phyloP scores from a whole-genome alignment of 495 filamentous ascomycete species.

The Xylaria castorea region DNA sequence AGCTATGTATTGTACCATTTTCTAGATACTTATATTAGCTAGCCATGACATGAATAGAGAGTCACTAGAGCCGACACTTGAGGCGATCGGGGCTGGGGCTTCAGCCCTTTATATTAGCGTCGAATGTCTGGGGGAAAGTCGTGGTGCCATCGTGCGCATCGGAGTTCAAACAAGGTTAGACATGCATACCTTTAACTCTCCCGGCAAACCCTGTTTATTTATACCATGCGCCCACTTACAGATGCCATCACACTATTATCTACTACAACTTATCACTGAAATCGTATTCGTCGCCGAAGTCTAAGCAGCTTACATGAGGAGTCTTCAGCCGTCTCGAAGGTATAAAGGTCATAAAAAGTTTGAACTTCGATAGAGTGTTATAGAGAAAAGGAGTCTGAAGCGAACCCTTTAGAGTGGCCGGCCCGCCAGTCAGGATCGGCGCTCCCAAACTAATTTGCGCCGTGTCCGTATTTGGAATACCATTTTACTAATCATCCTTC shows the following conservation, averaged over 20 bases:
- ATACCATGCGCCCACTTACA: neutral
- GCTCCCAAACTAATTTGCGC: conserved; percentile 18
- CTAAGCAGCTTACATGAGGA: neutral
- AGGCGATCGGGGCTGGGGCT: conserved; percentile 7
- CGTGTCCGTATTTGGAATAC: conserved; percentile 22
- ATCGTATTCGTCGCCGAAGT: neutral
- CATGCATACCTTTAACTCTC: neutral
- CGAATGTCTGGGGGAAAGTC: conserved; percentile 21
- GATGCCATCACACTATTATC: neutral
- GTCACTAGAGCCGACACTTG: neutral
- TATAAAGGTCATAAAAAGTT: neutral
- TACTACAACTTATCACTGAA: neutral
- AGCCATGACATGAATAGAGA: conserved; percentile 17
- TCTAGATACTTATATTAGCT: neutral
- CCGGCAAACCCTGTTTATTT: conserved; percentile 20
- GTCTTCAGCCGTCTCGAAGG: neutral
- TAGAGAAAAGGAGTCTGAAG: neutral
- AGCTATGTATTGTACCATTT: neutral
- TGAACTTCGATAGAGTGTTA: neutral
- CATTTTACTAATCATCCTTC: conserved; percentile 19
- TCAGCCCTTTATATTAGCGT: neutral
- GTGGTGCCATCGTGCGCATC: conserved; percentile 4
- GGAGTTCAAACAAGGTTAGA: conserved; percentile 26
- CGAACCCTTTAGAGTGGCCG: neutral
- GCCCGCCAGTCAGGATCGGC: conserved; percentile 14